Conservation (phyloP, 306 rosid genomes). For the Betula pendula region DNA sequence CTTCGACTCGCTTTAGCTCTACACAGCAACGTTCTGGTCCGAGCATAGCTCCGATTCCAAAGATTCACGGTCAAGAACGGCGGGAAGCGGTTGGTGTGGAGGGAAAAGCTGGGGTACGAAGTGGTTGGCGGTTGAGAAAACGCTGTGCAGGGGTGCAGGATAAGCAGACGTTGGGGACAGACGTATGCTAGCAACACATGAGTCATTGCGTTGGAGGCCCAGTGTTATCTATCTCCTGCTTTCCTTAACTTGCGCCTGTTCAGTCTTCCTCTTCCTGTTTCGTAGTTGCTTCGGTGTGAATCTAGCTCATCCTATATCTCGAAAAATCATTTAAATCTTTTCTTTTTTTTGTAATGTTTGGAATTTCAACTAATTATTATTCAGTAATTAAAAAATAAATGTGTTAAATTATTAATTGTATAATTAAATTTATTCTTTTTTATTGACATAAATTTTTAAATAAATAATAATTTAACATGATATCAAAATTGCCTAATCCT, state of each 20-base stretch:
- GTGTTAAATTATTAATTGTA: too few species aligned
- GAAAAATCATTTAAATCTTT: too few species aligned
- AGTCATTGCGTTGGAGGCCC: not conserved
- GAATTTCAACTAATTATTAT: too few species aligned
- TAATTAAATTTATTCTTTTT: too few species aligned
- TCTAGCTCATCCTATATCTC: too few species aligned
- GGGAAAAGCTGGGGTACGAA: conserved; percentile 26
- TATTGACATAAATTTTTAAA: too few species aligned
- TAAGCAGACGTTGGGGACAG: conserved; percentile 35
- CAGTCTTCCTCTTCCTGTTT: not conserved
- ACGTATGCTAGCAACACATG: not conserved
- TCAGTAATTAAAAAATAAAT: too few species aligned
- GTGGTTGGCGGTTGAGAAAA: conserved; percentile 32
- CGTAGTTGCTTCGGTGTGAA: not conserved
- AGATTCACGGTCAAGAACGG: conserved; percentile 24
- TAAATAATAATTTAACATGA: too few species aligned
- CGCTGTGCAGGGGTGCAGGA: conserved; percentile 34
- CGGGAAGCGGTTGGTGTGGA: conserved; percentile 21
- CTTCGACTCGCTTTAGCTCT: conserved; percentile 27
- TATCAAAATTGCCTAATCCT: too few species aligned
- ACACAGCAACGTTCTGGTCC: conserved; percentile 15
- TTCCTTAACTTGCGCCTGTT: not conserved
- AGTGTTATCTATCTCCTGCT: not conserved
- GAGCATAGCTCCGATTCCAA: conserved; percentile 8
- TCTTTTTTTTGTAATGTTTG: too few species aligned